phyloP scores from a whole-genome alignment of 495 filamentous ascomycete genomes.

The Penicillium ochrochloron region DNA sequence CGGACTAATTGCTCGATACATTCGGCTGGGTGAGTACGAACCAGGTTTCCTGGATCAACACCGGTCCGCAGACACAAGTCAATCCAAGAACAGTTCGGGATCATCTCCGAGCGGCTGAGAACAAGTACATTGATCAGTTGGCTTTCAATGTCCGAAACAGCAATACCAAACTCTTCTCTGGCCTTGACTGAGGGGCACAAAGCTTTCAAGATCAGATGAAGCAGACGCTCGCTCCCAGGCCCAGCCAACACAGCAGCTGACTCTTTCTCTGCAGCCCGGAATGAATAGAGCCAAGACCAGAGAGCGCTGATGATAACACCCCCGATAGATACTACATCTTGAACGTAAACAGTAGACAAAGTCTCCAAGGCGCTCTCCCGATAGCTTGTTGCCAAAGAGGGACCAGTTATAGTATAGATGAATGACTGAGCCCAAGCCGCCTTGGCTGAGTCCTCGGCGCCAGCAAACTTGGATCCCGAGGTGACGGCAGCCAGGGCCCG shows the following conservation, averaged over 20 bases:
- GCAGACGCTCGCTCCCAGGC: constrained; percentile 54
- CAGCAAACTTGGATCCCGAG: constrained; percentile 41
- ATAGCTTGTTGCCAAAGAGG: constrained; percentile 57
- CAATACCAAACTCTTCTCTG: constrained; percentile 37
- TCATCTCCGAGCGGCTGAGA: constrained; percentile 74
- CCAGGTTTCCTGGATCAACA: constrained; percentile 81
- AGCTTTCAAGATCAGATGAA: constrained; percentile 68
- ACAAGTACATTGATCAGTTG: constrained; percentile 77
- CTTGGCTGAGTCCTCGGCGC: constrained; percentile 41
- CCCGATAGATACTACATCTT: constrained; percentile 58
- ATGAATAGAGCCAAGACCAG: constrained; percentile 78
- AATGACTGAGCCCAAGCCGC: constrained; percentile 80
- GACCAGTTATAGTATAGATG: constrained; percentile 73
- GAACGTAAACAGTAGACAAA: constrained; percentile 62
- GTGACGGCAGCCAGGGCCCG: constrained; percentile 69
- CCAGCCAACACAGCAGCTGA: constrained; percentile 71
- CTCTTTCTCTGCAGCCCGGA: constrained; percentile 74
- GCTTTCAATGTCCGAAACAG: constrained; percentile 53
- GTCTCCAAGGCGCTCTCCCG: constrained; percentile 61
- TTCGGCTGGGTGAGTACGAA: constrained; percentile 51
- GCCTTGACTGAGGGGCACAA: constrained; percentile 63
- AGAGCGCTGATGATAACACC: constrained; percentile 67
- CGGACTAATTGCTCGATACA: constrained; percentile 53
- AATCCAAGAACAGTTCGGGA: constrained; percentile 86
- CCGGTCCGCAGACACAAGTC: constrained; percentile 76